Base-by-base conservation (phyloP, 495 filamentous ascomycete species). In the Lindgomyces ingoldianus region DNA sequence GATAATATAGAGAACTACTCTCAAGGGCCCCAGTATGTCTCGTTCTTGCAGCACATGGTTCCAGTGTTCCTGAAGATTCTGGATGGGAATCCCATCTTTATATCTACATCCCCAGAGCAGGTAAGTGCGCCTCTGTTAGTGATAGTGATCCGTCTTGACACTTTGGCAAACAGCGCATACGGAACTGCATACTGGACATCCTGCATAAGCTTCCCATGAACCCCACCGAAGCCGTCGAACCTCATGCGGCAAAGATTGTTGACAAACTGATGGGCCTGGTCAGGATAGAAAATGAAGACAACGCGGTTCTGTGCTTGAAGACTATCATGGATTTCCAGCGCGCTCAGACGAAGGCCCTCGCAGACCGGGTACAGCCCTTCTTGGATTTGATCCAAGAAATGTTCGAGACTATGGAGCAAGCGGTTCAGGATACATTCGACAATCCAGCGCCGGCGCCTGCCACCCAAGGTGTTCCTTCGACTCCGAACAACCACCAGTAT, bases 261-360 rank as follows among this genome's bases (percentile, higher is more conserved):
- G 91, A 96, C 70, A 80, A 93, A 61, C 77, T 97, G 61, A 94
- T 98, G 89, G 80, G 82, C 30, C 79, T 99, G 25, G 91, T 96
- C 54, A 86, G 87, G 60, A 86, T 84, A 45, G 95, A 99, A 73
- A 99, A 99, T 69, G 95, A 99, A 73, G 95, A 99, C 46, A 99
- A 99, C 80, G 95, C 93, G 1, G 90, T 96, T 14, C 80, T 99
- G 57, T 97, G 93, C 72, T 93, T 99, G 81, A 98, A 98, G 80
- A 96, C 91, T 1, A 90, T 96, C 54, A 96, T 96, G 82, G 94
- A 99, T 71, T 84, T 97, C 72, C 89, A 93, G 81, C 85, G 95
- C 22, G 90, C 96, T 71, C 96, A 96, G 70, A 84, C 88, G 36
- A 94, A 92, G 78, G 86, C 87, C 11, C 86, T 93, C 10, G 81